Percentiles rank a stretch among this genome's conserved stretches.
phyloP scores from a whole-genome alignment of 1,139 yeast species.

The Pichia sp. region DNA sequence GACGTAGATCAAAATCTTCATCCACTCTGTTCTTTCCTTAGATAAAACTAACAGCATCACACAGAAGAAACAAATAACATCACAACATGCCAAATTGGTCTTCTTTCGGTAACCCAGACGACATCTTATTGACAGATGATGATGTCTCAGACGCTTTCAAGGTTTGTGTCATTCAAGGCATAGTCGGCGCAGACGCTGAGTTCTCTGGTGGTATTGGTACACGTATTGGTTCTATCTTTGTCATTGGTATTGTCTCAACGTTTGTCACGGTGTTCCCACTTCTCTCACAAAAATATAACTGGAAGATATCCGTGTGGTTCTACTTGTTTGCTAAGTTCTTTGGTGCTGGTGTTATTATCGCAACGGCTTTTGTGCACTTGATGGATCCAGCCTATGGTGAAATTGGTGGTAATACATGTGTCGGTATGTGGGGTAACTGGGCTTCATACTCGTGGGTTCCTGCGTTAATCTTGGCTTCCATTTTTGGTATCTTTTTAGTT shows the following conservation, averaged over 20 bases:
- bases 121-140: slow-evolving; percentile 15
- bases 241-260: slow-evolving; percentile 53
- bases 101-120: slow-evolving; percentile 14
- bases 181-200: slow-evolving; percentile 15
- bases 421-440: slow-evolving; percentile 35
- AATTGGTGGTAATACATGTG: slow-evolving; percentile 44
- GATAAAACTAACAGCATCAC: background rate
- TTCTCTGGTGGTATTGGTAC: slow-evolving; percentile 43
- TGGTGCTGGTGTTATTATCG: slow-evolving; percentile 89
- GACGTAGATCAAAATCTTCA: background rate
- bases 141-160: slow-evolving; percentile 18
- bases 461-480: slow-evolving; percentile 28
- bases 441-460: slow-evolving; percentile 44
- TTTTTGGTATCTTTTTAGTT: slow-evolving; percentile 27
- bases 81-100: slow-evolving; percentile 20
- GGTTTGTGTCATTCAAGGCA: slow-evolving; percentile 19
- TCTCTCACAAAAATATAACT: slow-evolving; percentile 46
- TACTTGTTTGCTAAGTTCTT: slow-evolving; percentile 75
- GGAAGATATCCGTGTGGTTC: slow-evolving; percentile 54
- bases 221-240: slow-evolving; percentile 70
- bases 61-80: background rate
- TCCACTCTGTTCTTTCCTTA: background rate
- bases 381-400: slow-evolving; percentile 71
- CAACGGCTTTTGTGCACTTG: slow-evolving; percentile 84
- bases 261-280: slow-evolving; percentile 60